Base-by-base conservation (phyloP, 192 early-diverging fungal species). In the Entophlyctis helioformis region DNA sequence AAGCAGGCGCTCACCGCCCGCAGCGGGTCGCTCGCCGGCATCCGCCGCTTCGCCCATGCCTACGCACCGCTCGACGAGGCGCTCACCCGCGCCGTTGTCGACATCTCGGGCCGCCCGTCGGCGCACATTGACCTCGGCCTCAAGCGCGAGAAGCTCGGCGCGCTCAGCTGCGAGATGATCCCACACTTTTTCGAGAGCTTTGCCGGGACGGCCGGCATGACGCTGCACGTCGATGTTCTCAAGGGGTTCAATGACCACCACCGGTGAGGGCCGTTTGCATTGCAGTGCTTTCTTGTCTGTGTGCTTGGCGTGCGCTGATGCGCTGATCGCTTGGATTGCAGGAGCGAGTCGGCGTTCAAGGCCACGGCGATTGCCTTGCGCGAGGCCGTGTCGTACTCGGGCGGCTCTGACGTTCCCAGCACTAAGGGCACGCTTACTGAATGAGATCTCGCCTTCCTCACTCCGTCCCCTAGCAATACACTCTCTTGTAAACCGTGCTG, bases 161-260 rank as follows among this genome's bases (percentile, higher is more conserved):
- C 71, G 6, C 57, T 99, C 46, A 89, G 85, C 13, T 88, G 84
- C 53, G 96, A 99, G 57, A 99, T 99, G 96, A 87, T 99, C 52
- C 94, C 96, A 25, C 96, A 97, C 51, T 84, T 99, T 22, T 67
- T 99, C 38, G 69, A 84, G 54, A 87, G 84, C 23, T 96, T 99
- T 76, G 87, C 94, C 0, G 81, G 78, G 27, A 72, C 78, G 15
- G 92, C 87, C 6, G 89, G 88, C 5, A 83, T 99, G 41, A 99
- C 96, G 2, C 67, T 99, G 36, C 96, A 99, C 41, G 89, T 99
- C 0, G 96, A 99, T 69, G 82, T 83, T 21, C 56, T 99, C 13
- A 87, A 89, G 57, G 96, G 96, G 23, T 67, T 73, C 44, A 99
- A 99, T 55, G 96, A 99, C 66, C 96, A 99, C 56, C 96, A 99